Conservation (phyloP, 2,329 filamentous ascomycete genomes). For the Triangularia setosa region DNA sequence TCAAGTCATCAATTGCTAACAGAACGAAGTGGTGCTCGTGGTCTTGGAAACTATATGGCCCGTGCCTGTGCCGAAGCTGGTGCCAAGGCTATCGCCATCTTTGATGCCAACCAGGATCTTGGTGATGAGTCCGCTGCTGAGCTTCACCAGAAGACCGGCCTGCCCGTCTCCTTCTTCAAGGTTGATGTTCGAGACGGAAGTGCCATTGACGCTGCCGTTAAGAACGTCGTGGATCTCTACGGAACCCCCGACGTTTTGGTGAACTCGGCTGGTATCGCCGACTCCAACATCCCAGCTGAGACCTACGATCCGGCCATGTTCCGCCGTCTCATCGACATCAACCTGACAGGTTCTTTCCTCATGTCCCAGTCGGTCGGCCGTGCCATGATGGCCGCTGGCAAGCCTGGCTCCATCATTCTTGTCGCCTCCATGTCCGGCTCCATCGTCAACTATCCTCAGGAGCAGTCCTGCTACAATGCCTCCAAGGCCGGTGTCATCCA, state of each 20-base stretch:
- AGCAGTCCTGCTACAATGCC: conserved; percentile 79
- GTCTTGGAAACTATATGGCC: conserved; percentile 76
- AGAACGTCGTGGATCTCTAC: conserved; percentile 61
- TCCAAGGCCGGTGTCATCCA: conserved; percentile 78
- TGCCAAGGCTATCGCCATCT: conserved; percentile 68
- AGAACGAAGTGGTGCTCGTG: conserved; percentile 61
- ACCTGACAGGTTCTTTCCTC: conserved; percentile 74
- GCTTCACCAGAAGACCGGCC: conserved; percentile 66
- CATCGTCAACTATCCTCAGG: conserved; percentile 82
- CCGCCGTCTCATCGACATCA: conserved; percentile 76
- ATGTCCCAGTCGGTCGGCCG: conserved; percentile 69
- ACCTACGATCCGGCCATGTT: conserved; percentile 73
- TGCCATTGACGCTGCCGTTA: conserved; percentile 66
- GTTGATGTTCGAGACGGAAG: conserved; percentile 71
- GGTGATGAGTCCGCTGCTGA: conserved; percentile 67
- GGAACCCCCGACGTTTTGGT: conserved; percentile 71
- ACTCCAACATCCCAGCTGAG: conserved; percentile 81
- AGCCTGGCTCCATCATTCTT: conserved; percentile 70
- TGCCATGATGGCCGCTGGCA: conserved; percentile 68
- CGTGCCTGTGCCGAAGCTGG: conserved; percentile 73
- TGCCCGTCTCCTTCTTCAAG: conserved; percentile 73
- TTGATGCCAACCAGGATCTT: conserved; percentile 72
- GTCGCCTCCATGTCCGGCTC: conserved; percentile 78
- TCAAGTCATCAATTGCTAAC: conserved; percentile 27
- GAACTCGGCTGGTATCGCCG: conserved; percentile 76